Conservation (phyloP, 768 basidiomycete genomes). For the Cyclocybe aegerita region DNA sequence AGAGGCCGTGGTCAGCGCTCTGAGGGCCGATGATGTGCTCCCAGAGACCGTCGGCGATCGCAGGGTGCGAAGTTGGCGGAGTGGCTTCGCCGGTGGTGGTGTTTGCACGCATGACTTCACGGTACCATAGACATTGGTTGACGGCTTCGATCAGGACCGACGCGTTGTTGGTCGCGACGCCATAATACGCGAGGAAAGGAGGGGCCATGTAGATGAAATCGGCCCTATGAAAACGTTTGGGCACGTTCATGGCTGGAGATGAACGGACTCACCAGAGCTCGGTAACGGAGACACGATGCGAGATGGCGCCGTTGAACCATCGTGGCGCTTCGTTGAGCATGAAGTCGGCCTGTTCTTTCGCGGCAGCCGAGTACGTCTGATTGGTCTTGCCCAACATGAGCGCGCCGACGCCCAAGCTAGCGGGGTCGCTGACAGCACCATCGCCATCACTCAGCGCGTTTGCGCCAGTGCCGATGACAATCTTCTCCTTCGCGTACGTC, state of each 20-base stretch:
- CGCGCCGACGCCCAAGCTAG: slow-evolving; percentile 46
- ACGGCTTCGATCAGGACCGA: slow-evolving; percentile 35
- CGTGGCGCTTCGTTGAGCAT: slow-evolving; percentile 35
- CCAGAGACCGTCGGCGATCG: slow-evolving; percentile 27
- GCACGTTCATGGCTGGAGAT: too few relatives aligned
- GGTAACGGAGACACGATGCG: slow-evolving; percentile 35
- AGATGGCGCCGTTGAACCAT: slow-evolving; percentile 46
- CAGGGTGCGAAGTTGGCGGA: slow-evolving; percentile 5
- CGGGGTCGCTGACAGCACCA: slow-evolving; percentile 46
- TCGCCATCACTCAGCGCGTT: slow-evolving; percentile 35
- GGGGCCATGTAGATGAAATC: slow-evolving; percentile 55
- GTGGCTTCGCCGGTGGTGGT: slow-evolving; percentile 12
- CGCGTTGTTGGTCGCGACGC: slow-evolving; percentile 34
- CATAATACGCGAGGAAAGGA: slow-evolving; percentile 50
- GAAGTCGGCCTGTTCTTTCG: slow-evolving; percentile 29
- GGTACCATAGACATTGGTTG: slow-evolving; percentile 38
- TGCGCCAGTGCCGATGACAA: slow-evolving; percentile 31
- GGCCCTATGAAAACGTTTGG: slow-evolving; percentile 28
- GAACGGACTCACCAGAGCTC: slow-evolving; percentile 39
- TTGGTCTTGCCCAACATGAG: slow-evolving; percentile 40
- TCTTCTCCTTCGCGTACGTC: slow-evolving; percentile 37
- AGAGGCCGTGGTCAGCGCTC: slow-evolving; percentile 37
- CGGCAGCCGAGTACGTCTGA: slow-evolving; percentile 30
- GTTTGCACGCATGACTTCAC: slow-evolving; percentile 33
- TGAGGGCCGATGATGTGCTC: slow-evolving; percentile 41